Base-by-base conservation (phyloP, 2,329 filamentous ascomycete genomes). In the Graphilbum ipis-grandicollis region DNA sequence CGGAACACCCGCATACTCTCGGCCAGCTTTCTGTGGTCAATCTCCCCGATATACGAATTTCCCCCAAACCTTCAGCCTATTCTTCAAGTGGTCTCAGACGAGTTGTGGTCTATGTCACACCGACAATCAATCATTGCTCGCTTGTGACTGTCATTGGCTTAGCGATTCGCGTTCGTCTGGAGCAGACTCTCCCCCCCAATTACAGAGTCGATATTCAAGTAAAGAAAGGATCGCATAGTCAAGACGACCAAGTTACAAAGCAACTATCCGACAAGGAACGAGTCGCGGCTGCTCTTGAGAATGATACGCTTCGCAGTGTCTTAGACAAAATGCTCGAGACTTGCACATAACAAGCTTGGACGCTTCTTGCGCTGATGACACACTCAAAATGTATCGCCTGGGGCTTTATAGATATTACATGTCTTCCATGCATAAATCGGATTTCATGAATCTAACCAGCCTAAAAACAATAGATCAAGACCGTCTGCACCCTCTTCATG, bases 221-320 rank as follows among this genome's bases (percentile, higher is more conserved):
- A 56, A 94, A 96, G 57, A 80, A 93, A 57, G 88, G 86, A 43
- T 90, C 85, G n/a, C 90, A 96, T 55, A 83, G 75, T 45, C 92
- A 92, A 42, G 88, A 84, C 33, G 85, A 93, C 44, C 85, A 93
- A 54, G 85, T 94, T 36, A 94, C 93, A 60, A 94, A 94, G 65
- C 90, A 98, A 58, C 63, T 98, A 31, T 82, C 76, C 25, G 90
- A 98, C 59, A 98, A 96, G 64, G 90, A 98, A 61, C 68, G 90
- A 42, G 90, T 98, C 32, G 86, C 88, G 1, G 90, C 90, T 9
- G 90, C 90, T 7, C 62, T 94, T 48, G 90, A 96, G 58, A 98
- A 98, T 53, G 81, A 82, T 39, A 92, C 82, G 1, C 62, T 98
- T 41, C 84, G 83, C 65, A 76, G 76, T 30, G 82, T 94, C 23